Percentiles rank a stretch among this genome's conserved stretches.
These are phyloP conservation scores for Exophiala phaeomuriformis DNA, from an alignment of 2,329 filamentous ascomycete genomes.

Conservation along the genomic window DNA sequence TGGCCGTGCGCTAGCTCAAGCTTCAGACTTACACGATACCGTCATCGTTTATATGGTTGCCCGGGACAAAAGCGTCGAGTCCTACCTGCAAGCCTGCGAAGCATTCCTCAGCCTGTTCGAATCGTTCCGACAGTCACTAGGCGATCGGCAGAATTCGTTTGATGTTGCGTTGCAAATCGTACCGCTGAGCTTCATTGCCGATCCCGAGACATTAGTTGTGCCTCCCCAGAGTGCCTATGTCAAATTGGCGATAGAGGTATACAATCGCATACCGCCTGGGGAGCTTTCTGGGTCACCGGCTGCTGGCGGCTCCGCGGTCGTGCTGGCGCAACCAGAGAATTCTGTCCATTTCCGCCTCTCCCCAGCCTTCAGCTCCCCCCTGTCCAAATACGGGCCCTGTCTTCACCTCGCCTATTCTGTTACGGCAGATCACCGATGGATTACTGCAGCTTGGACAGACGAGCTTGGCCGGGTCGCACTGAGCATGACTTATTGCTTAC, in stretches of 20 bases:
- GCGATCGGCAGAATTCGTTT: slow-evolving; percentile 25
- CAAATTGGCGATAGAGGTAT: slow-evolving; percentile 50
- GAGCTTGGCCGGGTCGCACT: slow-evolving; percentile 48
- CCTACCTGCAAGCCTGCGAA: slow-evolving; percentile 44
- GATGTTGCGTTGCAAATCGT: slow-evolving; percentile 54
- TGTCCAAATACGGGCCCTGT: slow-evolving; percentile 48
- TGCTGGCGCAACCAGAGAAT: slow-evolving; percentile 48
- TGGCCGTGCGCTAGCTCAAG: slow-evolving; percentile 34
- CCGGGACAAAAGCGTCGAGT: slow-evolving; percentile 39
- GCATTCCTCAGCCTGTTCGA: slow-evolving; percentile 53
- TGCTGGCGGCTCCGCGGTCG: slow-evolving; percentile 47
- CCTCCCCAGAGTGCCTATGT: slow-evolving; percentile 44
- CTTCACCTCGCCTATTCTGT: slow-evolving; percentile 54
- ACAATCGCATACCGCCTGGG: slow-evolving; percentile 48
- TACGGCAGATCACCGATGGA: slow-evolving; percentile 51
- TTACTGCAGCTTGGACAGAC: slow-evolving; percentile 55
- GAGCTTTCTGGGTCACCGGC: slow-evolving; percentile 33
- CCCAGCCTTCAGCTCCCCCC: slow-evolving; percentile 48
- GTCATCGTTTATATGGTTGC: slow-evolving; percentile 55
- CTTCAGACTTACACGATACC: slow-evolving; percentile 34
- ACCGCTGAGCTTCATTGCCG: slow-evolving; percentile 49
- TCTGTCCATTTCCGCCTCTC: slow-evolving; percentile 48
- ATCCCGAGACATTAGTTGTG: slow-evolving; percentile 46
- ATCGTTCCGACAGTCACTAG: slow-evolving; percentile 37
- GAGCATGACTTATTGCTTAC: slow-evolving; percentile 49